A percentile compares a stretch with the other conserved stretches of the same genome.
These are phyloP conservation scores for Alternaria rosae DNA, from an alignment of 2,329 filamentous ascomycete genomes.

Conservation along the genomic window DNA sequence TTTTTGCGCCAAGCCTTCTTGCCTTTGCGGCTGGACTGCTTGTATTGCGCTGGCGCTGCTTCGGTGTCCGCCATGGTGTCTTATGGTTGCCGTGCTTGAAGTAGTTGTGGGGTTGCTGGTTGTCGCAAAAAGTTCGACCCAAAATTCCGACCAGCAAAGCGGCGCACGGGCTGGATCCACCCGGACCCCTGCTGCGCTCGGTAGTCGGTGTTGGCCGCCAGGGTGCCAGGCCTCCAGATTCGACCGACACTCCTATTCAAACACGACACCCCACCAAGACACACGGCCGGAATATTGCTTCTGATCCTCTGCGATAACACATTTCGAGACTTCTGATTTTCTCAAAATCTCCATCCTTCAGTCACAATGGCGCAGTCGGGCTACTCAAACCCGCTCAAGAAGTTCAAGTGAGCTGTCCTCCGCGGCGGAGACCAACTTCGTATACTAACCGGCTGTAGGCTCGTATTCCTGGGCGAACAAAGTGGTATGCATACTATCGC, in stretches of 20 bases:
- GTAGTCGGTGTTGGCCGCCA: constrained; percentile 18
- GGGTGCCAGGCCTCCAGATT: constrained; percentile 27
- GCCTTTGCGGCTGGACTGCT: constrained; percentile 91
- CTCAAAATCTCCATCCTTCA: not conserved
- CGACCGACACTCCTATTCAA: constrained; percentile 34
- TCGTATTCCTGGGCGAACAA: constrained; percentile 98
- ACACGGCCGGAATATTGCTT: constrained; percentile 2
- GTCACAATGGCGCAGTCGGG: constrained; percentile 78
- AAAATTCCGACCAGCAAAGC: constrained; percentile 18
- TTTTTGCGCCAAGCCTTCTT: constrained; percentile 99
- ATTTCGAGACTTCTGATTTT: constrained; percentile 2
- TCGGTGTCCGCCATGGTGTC: constrained; percentile 32
- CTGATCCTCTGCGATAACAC: not conserved
- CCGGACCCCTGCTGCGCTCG: constrained; percentile 14
- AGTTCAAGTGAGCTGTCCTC: constrained; percentile 80
- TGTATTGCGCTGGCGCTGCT: constrained; percentile 78
- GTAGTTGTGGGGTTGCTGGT: constrained; percentile 16
- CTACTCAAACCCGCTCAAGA: constrained; percentile 99
- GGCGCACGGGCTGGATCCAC: constrained; percentile 18
- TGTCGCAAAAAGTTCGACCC: constrained; percentile 24
- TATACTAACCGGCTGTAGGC: constrained; percentile 60
- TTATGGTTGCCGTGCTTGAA: constrained; percentile 4
- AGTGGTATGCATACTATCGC: constrained; percentile 74
- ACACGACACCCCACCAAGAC: constrained; percentile 22
- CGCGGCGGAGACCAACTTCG: constrained; percentile 14